phyloP scores from a whole-genome alignment of 2,329 filamentous ascomycete species.

The Microcyclospora pomicola region DNA sequence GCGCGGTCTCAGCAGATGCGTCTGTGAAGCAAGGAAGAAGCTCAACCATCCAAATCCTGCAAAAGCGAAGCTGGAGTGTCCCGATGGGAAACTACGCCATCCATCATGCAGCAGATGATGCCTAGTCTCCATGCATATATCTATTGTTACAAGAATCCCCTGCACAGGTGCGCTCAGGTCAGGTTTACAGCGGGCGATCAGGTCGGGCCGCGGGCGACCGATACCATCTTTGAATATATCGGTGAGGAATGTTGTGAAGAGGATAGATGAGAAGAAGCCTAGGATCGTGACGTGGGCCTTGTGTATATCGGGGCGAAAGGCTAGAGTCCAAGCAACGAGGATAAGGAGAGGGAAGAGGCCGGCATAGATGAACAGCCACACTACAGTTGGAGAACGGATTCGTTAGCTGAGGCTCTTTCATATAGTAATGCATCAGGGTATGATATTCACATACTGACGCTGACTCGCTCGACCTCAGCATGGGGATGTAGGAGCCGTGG shows the following conservation, averaged over 20 bases:
- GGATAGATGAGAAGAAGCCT: conserved; percentile 58
- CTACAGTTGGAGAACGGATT: conserved; percentile 23
- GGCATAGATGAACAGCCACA: conserved; percentile 67
- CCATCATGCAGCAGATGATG: conserved; percentile 64
- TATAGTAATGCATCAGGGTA: background rate
- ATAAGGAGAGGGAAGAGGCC: conserved; percentile 55
- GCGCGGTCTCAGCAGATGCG: conserved; percentile 44
- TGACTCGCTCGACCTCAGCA: conserved; percentile 68
- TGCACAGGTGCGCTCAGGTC: conserved; percentile 37
- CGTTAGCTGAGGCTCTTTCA: background rate
- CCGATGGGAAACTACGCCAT: conserved; percentile 71
- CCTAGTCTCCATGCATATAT: conserved; percentile 58
- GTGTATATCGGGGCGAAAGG: conserved; percentile 50
- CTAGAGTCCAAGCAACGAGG: conserved; percentile 51
- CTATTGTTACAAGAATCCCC: conserved; percentile 44
- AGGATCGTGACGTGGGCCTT: conserved; percentile 79
- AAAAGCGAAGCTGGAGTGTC: conserved; percentile 69
- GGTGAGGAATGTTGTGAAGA: conserved; percentile 70
- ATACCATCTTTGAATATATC: conserved; percentile 84
- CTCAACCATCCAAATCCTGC: conserved; percentile 62
- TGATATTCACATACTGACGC: conserved; percentile 45
- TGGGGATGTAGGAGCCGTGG: conserved; percentile 74
- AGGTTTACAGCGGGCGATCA: conserved; percentile 78
- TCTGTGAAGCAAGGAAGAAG: conserved; percentile 42
- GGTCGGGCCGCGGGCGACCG: conserved; percentile 69